phyloP scores from a whole-genome alignment of 805 yeast species.

The Wickerhamomyces pijperi region DNA sequence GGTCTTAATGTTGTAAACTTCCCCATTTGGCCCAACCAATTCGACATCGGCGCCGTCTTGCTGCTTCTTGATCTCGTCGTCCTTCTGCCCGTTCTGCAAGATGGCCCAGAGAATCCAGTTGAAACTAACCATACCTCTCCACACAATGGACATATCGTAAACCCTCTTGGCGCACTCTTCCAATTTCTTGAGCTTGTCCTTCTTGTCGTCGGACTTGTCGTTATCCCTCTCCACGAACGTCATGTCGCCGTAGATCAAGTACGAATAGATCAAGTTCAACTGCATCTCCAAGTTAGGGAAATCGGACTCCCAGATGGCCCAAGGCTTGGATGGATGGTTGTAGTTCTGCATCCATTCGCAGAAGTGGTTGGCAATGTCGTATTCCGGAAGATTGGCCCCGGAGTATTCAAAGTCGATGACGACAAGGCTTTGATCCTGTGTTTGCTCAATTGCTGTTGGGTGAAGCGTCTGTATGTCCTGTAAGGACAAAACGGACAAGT shows the following conservation, averaged over 20 bases:
- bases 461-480: slow-evolving; percentile 18
- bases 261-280: slow-evolving; percentile 62
- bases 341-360: slow-evolving; percentile 97
- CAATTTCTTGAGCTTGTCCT: slow-evolving; percentile 17
- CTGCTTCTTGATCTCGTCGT: not conserved
- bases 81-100: slow-evolving; percentile 51
- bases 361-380: slow-evolving; percentile 86
- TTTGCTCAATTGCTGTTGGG: slow-evolving; percentile 25
- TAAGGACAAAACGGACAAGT: slow-evolving; percentile 13
- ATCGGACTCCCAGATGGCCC: slow-evolving; percentile 36
- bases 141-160: slow-evolving; percentile 53
- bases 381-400: slow-evolving; percentile 83
- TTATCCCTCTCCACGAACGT: not conserved
- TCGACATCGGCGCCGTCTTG: not conserved
- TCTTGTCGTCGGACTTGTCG: too few relatives aligned
- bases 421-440: slow-evolving; percentile 63
- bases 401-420: slow-evolving; percentile 96
- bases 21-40: slow-evolving; percentile 43
- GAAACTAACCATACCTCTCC: slow-evolving; percentile 75
- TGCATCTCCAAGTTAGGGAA: slow-evolving; percentile 67
- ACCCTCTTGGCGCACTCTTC: slow-evolving; percentile 38
- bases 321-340: slow-evolving; percentile 31
- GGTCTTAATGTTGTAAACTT: slow-evolving; percentile 27
- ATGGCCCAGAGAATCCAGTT: slow-evolving; percentile 93
- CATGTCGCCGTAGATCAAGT: slow-evolving; percentile 20